Base-by-base conservation (phyloP, 2,329 filamentous ascomycete species). In the Talaromyces rugulosus region DNA sequence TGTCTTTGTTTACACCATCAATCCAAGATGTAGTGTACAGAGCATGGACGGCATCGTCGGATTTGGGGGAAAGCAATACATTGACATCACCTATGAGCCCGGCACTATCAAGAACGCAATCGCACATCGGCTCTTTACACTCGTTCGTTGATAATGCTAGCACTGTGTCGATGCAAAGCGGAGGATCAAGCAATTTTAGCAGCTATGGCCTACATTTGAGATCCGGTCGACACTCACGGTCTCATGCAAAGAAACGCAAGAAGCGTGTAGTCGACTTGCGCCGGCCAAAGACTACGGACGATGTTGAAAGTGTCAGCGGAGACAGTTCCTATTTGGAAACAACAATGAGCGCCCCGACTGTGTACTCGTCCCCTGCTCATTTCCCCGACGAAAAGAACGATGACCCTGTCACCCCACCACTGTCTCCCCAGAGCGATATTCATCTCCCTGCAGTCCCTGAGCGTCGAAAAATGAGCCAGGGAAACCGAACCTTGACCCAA, bases 1-100 rank as follows among this genome's bases (percentile, higher is more conserved):
- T 98, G 36, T 96, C 93, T 4, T 81, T 98, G 0, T 96, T 96
- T 72, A 97, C 94, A 1, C 92, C 94, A 0, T 87, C 89, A n/a
- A 94, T 98, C 62, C 83, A 87, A 58, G 92, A 98, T 74, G 91
- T 91, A 4, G 89, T 98, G 30, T 97, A 96, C 75, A 86, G 95
- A 63, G 95, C 94, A 34, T 96, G 93, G 91, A 91, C 94, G 16
- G 90, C 90, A 47, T 86, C 89, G 40, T 83, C 85, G 57, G 92
- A 96, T 64, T 83, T 87, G 62, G 82, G 82, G 51, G 90, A 95
- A 52, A 66, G 73, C n/a, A 59, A 58, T 23, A 67, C 72, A 28
- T 73, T 79, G 27, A 75, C 72, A 36, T 75, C 77, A 1, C 80
- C 61, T 67, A 70, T 66, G 56, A 83, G 75, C 72, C 82, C 74